A percentile compares a stretch with the other conserved stretches of the same genome.
Conservation (phyloP, 176 grass and related monocot species). For the Guadua angustifolia region DNA sequence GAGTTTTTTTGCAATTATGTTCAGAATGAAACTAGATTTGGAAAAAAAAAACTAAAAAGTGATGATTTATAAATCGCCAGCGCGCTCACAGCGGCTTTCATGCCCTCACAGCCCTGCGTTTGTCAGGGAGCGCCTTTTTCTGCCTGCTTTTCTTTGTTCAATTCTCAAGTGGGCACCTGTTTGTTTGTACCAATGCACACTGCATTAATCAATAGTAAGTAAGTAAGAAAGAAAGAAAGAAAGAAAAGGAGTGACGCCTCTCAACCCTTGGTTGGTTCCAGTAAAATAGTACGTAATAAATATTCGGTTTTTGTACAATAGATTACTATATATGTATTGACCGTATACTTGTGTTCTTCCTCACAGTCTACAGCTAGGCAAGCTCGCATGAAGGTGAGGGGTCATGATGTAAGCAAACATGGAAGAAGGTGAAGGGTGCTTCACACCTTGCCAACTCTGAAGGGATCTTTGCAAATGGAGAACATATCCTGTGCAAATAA, state of each 20-base stretch:
- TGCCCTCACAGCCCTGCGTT: background rate
- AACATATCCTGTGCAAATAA: too few relatives aligned
- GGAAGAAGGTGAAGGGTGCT: background rate
- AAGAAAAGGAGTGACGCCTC: background rate
- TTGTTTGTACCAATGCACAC: conserved; percentile 10
- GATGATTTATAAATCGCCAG: background rate
- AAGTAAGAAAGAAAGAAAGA: background rate
- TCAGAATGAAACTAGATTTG: too few relatives aligned
- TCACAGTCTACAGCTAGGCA: background rate
- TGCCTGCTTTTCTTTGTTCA: conserved; percentile 27
- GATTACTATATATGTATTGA: background rate
- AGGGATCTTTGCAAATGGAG: conserved; percentile 8
- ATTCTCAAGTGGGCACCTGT: background rate
- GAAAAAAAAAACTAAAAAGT: too few relatives aligned
- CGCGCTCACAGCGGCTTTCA: conserved; percentile 21
- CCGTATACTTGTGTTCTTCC: background rate
- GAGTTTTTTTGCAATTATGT: too few relatives aligned
- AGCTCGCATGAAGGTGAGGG: background rate
- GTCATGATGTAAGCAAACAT: background rate
- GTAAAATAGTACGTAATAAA: background rate
- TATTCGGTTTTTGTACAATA: background rate
- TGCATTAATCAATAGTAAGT: background rate
- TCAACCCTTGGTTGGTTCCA: background rate
- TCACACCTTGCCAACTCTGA: conserved; percentile 3
- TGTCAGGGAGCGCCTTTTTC: background rate